A percentile compares a stretch with the other conserved stretches of the same genome.
Evolutionary conservation across 225 moss, liverwort and hornwort species (phyloP).

Genomic region (Neckera pumila): DNA sequence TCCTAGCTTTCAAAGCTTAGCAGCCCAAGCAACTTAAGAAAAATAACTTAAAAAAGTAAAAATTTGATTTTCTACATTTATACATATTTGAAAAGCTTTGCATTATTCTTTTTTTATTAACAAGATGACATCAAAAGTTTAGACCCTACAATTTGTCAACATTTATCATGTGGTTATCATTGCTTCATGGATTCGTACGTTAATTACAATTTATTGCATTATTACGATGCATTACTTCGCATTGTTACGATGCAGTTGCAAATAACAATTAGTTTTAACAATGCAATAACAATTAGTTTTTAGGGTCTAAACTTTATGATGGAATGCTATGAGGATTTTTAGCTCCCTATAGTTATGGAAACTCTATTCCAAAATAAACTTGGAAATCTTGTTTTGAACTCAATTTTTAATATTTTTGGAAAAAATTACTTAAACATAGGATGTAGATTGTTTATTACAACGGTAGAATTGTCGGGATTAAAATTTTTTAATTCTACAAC

Average conservation of each 20-base stretch:
- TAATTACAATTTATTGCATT: too few species aligned
- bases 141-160: too few species aligned
- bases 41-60: not conserved
- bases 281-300: too few species aligned
- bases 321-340: not conserved
- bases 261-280: too few species aligned
- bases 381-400: not conserved
- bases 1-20: rapidly evolving
- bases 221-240: too few species aligned
- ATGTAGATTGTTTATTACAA: not conserved
- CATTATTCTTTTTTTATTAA: not conserved
- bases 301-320: too few species aligned
- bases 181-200: too few species aligned
- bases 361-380: not conserved
- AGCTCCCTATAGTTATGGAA: rapidly evolving
- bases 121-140: too few species aligned
- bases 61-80: not conserved
- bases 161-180: too few species aligned
- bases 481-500: not conserved
- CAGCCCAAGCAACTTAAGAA: rapidly evolving
- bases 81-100: not conserved
- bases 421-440: not conserved
- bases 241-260: too few species aligned
- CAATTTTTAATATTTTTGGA: not conserved
- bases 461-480: rapidly evolving